Percentiles rank a stretch among this genome's conserved stretches.
These are phyloP conservation scores for Naganishia randhawae DNA, from an alignment of 768 basidiomycete species.

Conservation along the genomic window DNA sequence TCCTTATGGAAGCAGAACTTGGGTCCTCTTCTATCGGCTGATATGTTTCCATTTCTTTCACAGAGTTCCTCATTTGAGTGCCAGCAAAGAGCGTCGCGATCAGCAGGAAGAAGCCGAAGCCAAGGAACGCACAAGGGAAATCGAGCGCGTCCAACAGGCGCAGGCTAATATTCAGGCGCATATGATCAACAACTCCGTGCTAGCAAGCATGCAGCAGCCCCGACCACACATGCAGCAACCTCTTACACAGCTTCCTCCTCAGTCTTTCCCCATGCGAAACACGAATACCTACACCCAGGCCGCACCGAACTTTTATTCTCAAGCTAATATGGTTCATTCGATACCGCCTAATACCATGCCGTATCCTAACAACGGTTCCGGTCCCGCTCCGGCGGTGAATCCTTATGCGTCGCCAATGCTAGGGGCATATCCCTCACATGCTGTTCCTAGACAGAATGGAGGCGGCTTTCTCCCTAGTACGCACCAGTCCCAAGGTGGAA, in stretches of 20 bases:
- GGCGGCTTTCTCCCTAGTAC: not conserved
- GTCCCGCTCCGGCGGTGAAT: not conserved
- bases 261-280: not conserved
- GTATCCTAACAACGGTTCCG: not conserved
- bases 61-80: slow-evolving; percentile 4
- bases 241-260: not conserved
- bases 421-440: not conserved
- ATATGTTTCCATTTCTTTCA: too few relatives aligned
- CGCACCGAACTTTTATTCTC: not conserved
- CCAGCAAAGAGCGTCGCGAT: slow-evolving; percentile 20
- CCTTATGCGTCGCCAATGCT: not conserved
- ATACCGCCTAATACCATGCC: slow-evolving; percentile 3
- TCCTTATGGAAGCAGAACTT: not conserved
- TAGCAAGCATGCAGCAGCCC: slow-evolving; percentile 1
- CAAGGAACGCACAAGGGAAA: slow-evolving; percentile 1
- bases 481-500: not conserved
- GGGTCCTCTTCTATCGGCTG: not conserved
- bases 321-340: not conserved
- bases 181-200: not conserved
- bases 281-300: slow-evolving; percentile 16
- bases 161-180: slow-evolving; percentile 12
- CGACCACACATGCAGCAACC: not conserved
- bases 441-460: not conserved
- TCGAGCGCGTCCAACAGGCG: slow-evolving; percentile 14
- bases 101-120: slow-evolving; percentile 20